A percentile compares a stretch with the other conserved stretches of the same genome.
Evolutionary conservation across 169 alveolate species (phyloP).

Genomic region (Plasmodium reichenowi): DNA sequence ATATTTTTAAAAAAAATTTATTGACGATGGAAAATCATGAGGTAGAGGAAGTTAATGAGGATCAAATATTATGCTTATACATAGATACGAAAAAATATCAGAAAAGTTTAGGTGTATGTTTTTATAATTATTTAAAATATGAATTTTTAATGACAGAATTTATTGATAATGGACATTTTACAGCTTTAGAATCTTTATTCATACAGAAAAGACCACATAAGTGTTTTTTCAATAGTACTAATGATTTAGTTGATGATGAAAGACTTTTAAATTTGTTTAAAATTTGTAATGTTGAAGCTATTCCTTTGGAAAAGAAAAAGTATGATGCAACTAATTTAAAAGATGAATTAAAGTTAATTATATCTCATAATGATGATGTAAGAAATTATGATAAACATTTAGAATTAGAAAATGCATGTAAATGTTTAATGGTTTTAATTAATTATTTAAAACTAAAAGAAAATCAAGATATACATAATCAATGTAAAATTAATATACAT

Average conservation of each 20-base stretch:
- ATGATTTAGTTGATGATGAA: constrained; percentile 75
- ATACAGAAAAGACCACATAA: constrained; percentile 71
- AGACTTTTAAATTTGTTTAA: constrained; percentile 66
- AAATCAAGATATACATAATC: constrained; percentile 77
- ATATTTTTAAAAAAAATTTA: too few relatives aligned
- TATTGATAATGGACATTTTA: constrained; percentile 74
- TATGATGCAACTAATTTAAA: constrained; percentile 78
- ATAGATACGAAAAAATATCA: constrained; percentile 73
- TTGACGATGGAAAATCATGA: constrained; percentile 48
- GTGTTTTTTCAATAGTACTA: constrained; percentile 67
- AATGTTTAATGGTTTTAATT: constrained; percentile 78
- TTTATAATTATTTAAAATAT: constrained; percentile 66
- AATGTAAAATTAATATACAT: constrained; percentile 78
- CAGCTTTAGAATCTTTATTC: constrained; percentile 68
- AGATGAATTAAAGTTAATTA: constrained; percentile 78
- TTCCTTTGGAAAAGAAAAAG: constrained; percentile 44
- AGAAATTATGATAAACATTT: constrained; percentile 82
- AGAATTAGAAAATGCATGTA: constrained; percentile 78
- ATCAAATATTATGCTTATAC: constrained; percentile 45
- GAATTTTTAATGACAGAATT: constrained; percentile 75
- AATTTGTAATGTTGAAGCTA: constrained; percentile 56
- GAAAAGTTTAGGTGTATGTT: constrained; percentile 71
- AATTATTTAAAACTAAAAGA: constrained; percentile 79
- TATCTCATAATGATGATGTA: constrained; percentile 79
- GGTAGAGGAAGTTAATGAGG: constrained; percentile 35